phyloP scores from a whole-genome alignment of 108 stramenopile genomes.

The Cylindrotheca closterium region DNA sequence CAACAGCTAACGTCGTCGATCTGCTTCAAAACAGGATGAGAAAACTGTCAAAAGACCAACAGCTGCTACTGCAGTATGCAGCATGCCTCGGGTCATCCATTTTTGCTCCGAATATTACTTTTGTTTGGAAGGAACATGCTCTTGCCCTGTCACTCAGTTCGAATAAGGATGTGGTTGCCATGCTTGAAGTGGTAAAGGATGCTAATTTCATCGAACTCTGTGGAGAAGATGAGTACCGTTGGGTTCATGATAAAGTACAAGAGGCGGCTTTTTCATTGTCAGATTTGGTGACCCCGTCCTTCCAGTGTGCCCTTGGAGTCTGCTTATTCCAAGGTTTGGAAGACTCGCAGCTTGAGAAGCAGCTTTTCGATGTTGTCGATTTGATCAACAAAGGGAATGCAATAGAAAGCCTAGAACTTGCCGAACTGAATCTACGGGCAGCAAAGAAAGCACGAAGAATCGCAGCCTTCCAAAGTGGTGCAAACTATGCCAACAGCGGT shows the following conservation, averaged over 20 bases:
- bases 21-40: constrained; percentile 38
- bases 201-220: too few species aligned
- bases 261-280: too few species aligned
- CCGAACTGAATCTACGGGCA: constrained; percentile 14
- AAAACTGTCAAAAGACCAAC: neutral
- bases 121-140: too few species aligned
- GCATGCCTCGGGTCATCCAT: constrained; percentile 12
- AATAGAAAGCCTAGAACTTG: constrained; percentile 6
- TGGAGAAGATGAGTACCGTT: too few species aligned
- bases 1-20: constrained; percentile 28
- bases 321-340: constrained; percentile 4
- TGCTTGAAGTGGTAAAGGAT: too few species aligned
- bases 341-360: neutral
- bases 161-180: too few species aligned
- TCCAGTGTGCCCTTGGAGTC: neutral
- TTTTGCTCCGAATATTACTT: too few species aligned
- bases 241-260: too few species aligned
- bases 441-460: constrained; percentile 18
- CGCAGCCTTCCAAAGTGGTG: constrained; percentile 9
- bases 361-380: constrained; percentile 11
- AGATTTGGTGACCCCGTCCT: too few species aligned
- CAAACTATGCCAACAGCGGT: constrained; percentile 17
- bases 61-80: constrained; percentile 5
- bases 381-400: too few species aligned
- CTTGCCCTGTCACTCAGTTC: too few species aligned